Base-by-base conservation (phyloP, 768 basidiomycete species). In the Suillus variegatus region DNA sequence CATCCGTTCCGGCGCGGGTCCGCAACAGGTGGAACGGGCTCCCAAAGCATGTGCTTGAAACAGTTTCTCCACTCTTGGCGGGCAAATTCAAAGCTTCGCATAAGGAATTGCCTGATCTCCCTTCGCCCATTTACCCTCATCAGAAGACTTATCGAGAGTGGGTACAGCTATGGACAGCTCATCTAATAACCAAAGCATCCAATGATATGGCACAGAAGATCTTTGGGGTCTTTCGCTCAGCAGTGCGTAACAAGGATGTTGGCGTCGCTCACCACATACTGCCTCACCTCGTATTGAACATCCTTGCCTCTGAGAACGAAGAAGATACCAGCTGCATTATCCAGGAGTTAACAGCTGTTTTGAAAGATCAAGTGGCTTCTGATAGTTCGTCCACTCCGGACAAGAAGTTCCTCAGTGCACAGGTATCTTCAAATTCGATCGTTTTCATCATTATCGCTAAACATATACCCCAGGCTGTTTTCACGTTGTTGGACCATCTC, bases 401-500 rank as follows among this genome's bases (percentile, higher is more conserved):
- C 76, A 95, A 95, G 74, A 91, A 91, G 66, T 78, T 94, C 4
- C 84, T 97, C 38, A 94, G 95, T 74, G 96, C 97, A n/a, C 96
- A 98, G 84, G 97, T 96, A 73, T 14, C 78, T 70, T 16, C 25
- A 62, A 60, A 4, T 10, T 9, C 10, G 35, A 35, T 7, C 20
- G 0, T 32, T 6, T 47, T 9, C 13, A n/a, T 16, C 12, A 51
- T 18, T 10, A 47, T 32, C 9, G 18, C 4, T 57, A 49, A 52
- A 66, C 47, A 6, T 56, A 40, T n/a, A 7, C n/a, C 47, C 7
- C 64, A 98, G 96, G 93, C 89, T 10, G 88, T 98, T 25, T 99
- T 99, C 75, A 90, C 90, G 79, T 84, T 99, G 36, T 87, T 99
- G 74, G 97, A 99, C 73, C 96, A 99, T 72, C 82, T 99, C 13